phyloP scores from a whole-genome alignment of 768 basidiomycete species.

The Tricholoma matsutake region DNA sequence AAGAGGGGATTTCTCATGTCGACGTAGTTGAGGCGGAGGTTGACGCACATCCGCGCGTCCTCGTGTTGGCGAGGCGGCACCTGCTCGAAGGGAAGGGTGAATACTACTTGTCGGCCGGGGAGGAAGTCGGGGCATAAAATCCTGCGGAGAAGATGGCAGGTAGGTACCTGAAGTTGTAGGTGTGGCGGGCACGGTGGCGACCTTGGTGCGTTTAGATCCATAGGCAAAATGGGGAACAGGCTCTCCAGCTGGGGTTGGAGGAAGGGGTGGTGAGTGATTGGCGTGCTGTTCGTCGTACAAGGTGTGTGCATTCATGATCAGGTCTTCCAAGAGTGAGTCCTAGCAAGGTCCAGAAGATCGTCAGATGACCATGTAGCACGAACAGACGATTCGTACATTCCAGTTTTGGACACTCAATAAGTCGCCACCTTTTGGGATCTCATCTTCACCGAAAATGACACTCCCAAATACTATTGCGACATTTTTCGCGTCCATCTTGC shows the following conservation, averaged over 20 bases:
- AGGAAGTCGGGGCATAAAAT: conserved; percentile 73
- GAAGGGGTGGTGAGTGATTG: conserved; percentile 57
- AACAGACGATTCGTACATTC: conserved; percentile 50
- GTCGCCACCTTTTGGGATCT: conserved; percentile 75
- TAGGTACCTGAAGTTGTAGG: conserved; percentile 9
- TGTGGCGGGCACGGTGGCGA: conserved; percentile 45
- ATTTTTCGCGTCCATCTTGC: conserved; percentile 95
- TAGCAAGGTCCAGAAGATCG: conserved; percentile 9
- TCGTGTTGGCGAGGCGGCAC: conserved; percentile 46
- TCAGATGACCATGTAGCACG: background rate
- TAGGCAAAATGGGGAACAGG: conserved; percentile 54
- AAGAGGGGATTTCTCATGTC: conserved; percentile 17
- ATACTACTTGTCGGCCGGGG: conserved; percentile 69
- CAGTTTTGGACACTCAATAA: conserved; percentile 68
- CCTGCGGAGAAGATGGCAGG: conserved; percentile 41
- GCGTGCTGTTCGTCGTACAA: conserved; percentile 60
- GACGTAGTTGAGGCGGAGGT: conserved; percentile 16
- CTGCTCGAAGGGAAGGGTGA: conserved; percentile 67
- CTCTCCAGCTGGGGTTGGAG: conserved; percentile 70
- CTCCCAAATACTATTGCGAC: conserved; percentile 87
- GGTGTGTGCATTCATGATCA: conserved; percentile 65
- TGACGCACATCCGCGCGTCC: conserved; percentile 27
- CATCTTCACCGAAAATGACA: conserved; percentile 91
- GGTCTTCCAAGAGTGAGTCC: conserved; percentile 75
- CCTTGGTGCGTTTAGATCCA: conserved; percentile 69